Percentiles rank a stretch among this genome's conserved stretches.
These are phyloP conservation scores for Achaetomium macrosporum DNA, from an alignment of 2,329 filamentous ascomycete species.

Conservation along the genomic window DNA sequence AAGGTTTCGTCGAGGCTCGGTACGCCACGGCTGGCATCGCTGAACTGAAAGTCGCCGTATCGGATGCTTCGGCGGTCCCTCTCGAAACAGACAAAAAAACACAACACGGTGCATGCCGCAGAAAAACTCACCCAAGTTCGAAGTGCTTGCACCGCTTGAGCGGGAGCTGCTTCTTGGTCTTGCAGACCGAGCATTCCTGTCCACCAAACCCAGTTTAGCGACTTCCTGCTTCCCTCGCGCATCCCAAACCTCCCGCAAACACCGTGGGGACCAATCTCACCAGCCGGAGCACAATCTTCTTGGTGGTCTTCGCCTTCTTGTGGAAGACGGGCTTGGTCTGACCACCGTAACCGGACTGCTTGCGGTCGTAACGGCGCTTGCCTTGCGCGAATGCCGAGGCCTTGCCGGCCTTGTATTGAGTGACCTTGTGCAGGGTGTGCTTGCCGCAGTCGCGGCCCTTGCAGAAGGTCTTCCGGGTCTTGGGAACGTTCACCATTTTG, in stretches of 20 bases:
- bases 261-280: slow-evolving; percentile 14
- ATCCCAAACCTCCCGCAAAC: slow-evolving; percentile 1
- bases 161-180: slow-evolving; percentile 95
- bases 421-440: slow-evolving; percentile 75
- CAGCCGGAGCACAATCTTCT: slow-evolving; percentile 98
- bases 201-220: slow-evolving; percentile 15
- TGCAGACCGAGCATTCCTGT: slow-evolving; percentile 87
- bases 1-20: too few species aligned
- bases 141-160: slow-evolving; percentile 99
- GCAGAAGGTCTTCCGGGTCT: slow-evolving; percentile 81
- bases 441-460: slow-evolving; percentile 78
- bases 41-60: slow-evolving; percentile 2
- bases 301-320: slow-evolving; percentile 99
- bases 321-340: slow-evolving; percentile 99
- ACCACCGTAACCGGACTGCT: slow-evolving; percentile 99
- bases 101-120: background rate
- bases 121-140: slow-evolving; percentile 77
- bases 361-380: slow-evolving; percentile 99
- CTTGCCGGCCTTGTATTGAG: slow-evolving; percentile 72
- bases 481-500: slow-evolving; percentile 73
- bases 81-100: slow-evolving; percentile 1
- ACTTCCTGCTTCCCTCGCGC: background rate
- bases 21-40: background rate
- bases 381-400: slow-evolving; percentile 58
- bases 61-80: slow-evolving; percentile 17